Conservation (phyloP, 371 early-diverging fungal genomes). For the Catenaria anguillulae region DNA sequence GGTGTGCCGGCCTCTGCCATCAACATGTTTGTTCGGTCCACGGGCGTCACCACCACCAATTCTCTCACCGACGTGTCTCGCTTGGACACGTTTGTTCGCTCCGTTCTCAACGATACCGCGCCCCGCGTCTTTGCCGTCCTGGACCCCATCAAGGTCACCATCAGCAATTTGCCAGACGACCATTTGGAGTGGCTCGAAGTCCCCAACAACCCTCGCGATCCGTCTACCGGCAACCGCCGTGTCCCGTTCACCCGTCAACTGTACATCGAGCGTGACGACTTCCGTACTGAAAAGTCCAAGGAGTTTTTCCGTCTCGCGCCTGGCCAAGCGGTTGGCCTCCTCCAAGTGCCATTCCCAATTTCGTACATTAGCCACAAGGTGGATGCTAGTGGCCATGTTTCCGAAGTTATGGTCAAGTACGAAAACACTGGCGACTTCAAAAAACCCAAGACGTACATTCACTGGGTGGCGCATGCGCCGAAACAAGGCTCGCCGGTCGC, state of each 20-base stretch:
- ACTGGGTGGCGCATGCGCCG: constrained; percentile 88
- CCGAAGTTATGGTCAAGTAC: constrained; percentile 60
- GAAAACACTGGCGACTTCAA: constrained; percentile 53
- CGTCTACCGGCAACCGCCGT: constrained; percentile 59
- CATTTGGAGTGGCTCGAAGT: constrained; percentile 54
- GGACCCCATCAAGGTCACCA: constrained; percentile 75
- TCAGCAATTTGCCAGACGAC: constrained; percentile 72
- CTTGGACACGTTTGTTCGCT: constrained; percentile 90
- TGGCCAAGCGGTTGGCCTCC: constrained; percentile 85
- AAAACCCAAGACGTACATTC: constrained; percentile 92
- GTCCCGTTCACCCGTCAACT: constrained; percentile 77
- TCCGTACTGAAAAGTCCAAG: constrained; percentile 74
- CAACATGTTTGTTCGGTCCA: constrained; percentile 93
- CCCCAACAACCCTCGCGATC: constrained; percentile 75
- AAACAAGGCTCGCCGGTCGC: constrained; percentile 64
- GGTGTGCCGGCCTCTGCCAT: constrained; percentile 98
- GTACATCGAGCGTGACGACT: constrained; percentile 92
- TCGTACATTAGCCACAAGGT: constrained; percentile 61
- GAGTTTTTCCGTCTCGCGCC: constrained; percentile 91
- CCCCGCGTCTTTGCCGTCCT: constrained; percentile 84
- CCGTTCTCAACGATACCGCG: constrained; percentile 78
- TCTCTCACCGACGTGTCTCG: constrained; percentile 81
- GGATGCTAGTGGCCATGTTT: constrained; percentile 57
- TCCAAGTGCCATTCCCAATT: constrained; percentile 69
- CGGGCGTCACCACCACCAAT: constrained; percentile 79